Base-by-base conservation (phyloP, 345 rosid species). In the Citropsis articulata region DNA sequence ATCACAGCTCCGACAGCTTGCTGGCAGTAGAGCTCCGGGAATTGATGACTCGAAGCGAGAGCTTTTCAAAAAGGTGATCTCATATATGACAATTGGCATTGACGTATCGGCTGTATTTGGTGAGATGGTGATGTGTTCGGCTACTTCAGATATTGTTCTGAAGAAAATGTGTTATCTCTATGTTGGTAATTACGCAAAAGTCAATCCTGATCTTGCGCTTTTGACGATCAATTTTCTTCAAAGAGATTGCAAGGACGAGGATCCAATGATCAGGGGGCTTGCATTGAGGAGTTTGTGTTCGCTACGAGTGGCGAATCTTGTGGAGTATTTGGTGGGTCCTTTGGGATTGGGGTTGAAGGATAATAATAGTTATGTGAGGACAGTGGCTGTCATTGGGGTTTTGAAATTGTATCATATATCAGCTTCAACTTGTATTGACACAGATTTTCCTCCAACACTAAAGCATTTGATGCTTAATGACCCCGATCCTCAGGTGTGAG, bases 101-200 rank as follows among this genome's bases (percentile, higher is more conserved):
- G 99, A 96, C 35, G 99, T 96, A 80, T 89, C 99, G 6, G 85
- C 98, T 18, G 87, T 96, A 21, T 96, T 96, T 33, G 97, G 99
- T 10, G 99, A 96, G 89, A 96, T 96, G 98, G 98, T 96, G 57
- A 96, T 96, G 99, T 96, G 99, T 84, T 96, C 97, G 1, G 98
- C 97, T 6, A 94, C 99, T 36, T 89, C 98, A n/a, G 98, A 96
- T 81, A 94, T 96, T 75, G 99, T 96, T 56, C 79, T 96, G 86
- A 96, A 96, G 94, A 96, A 96, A 80, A 96, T 96, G 98, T 96
- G 98, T 76, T 96, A 94, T 78, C 89, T 96, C 31, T 96, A 96
- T 76, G 99, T 96, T 60, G 98, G 98, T 30, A 96, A 96, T 86
- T 96, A 96, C 73, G 99, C 98, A 0, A 94, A 96, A 83, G 99